Evolutionary conservation across 140 eudicot genomes (phyloP).

Genomic region (Oenanthe javanica): DNA sequence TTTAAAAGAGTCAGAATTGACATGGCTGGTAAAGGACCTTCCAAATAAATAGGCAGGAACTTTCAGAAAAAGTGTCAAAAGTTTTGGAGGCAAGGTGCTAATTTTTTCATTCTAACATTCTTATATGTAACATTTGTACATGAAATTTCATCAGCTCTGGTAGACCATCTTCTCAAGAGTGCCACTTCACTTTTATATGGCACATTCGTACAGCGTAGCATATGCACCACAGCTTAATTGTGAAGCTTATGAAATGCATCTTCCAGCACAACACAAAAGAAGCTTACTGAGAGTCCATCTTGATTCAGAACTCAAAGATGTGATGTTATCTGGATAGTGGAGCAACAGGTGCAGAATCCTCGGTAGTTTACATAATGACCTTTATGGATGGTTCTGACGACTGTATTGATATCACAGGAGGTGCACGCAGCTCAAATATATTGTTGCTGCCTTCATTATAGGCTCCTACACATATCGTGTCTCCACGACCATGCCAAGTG

Average conservation of each 20-base stretch:
- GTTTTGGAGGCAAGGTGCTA: neutral
- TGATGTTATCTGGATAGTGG: conserved; percentile 3
- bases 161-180: neutral
- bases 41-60: neutral
- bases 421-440: conserved; percentile 44
- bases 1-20: too few species aligned
- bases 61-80: too few species aligned
- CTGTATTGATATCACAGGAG: conserved; percentile 38
- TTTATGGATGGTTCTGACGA: conserved; percentile 24
- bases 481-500: conserved; percentile 91
- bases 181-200: neutral
- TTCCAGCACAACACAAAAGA: neutral
- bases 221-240: neutral
- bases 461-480: conserved; percentile 76
- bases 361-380: neutral
- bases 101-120: conserved; percentile 4
- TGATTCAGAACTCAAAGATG: neutral
- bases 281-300: neutral
- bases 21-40: neutral
- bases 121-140: neutral
- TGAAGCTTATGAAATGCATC: neutral
- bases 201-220: neutral
- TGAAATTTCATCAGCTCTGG: neutral
- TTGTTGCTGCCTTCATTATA: conserved; percentile 49
- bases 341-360: conserved; percentile 3